Percentiles rank a stretch among this genome's conserved stretches.
Conservation (phyloP, 306 rosid species). For the Inga oerstediana region DNA sequence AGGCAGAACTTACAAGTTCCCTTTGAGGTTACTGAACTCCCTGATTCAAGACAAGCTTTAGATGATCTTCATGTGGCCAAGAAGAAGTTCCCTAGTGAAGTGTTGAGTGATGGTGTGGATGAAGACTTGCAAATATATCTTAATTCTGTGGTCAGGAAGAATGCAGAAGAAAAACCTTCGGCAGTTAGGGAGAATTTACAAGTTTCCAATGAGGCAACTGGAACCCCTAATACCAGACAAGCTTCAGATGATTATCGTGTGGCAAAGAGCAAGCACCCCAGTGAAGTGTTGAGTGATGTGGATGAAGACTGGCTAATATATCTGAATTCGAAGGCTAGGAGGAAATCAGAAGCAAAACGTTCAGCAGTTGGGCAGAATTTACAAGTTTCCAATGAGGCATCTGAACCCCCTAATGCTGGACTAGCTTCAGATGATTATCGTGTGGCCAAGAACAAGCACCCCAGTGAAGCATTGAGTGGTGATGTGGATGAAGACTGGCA, state of each 20-base stretch:
- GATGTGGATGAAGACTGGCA: constrained; percentile 38
- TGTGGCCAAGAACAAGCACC: neutral
- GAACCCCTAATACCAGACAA: neutral
- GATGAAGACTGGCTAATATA: constrained; percentile 33
- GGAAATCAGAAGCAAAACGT: neutral
- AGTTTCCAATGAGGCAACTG: neutral
- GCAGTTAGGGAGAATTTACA: neutral
- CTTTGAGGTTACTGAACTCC: constrained; percentile 6
- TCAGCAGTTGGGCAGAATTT: constrained; percentile 8
- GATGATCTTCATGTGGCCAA: neutral
- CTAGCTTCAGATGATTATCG: neutral
- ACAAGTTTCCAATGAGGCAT: constrained; percentile 4
- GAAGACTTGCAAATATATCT: constrained; percentile 35
- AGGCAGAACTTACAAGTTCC: constrained; percentile 15
- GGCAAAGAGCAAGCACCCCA: neutral
- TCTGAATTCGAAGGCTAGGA: constrained; percentile 11
- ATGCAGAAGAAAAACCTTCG: neutral
- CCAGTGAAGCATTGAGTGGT: neutral
- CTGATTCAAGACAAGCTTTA: neutral
- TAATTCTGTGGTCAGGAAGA: neutral
- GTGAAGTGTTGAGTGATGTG: neutral
- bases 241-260: neutral
- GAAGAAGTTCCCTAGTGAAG: too few species aligned
- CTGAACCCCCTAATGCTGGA: neutral
- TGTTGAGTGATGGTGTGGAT: neutral